Percentiles rank a stretch among this genome's conserved stretches.
phyloP scores from a whole-genome alignment of 768 basidiomycete genomes.

The Podaxis sp. region DNA sequence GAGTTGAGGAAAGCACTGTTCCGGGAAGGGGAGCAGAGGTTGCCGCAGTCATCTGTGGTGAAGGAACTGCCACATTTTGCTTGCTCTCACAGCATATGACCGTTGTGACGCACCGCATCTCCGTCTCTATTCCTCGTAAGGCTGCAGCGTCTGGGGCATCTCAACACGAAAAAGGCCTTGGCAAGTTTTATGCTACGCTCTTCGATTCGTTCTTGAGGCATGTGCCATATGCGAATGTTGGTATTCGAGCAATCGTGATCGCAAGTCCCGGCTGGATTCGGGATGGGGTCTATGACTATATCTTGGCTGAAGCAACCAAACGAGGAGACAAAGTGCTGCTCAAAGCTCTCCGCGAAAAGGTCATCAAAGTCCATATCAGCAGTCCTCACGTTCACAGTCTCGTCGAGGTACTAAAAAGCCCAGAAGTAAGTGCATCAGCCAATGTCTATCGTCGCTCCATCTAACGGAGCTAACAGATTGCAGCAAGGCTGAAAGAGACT shows the following conservation, averaged over 20 bases:
- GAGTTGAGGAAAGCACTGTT: constrained; percentile 84
- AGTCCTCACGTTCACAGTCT: constrained; percentile 96
- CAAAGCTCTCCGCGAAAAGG: constrained; percentile 75
- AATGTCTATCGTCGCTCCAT: neutral
- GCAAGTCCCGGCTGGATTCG: constrained; percentile 97
- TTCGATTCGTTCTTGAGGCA: constrained; percentile 88
- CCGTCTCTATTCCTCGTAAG: constrained; percentile 88
- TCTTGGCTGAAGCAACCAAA: constrained; percentile 76
- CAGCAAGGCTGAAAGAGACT: constrained; percentile 81
- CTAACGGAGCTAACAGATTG: constrained; percentile 45
- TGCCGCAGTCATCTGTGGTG: constrained; percentile 93
- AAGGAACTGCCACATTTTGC: constrained; percentile 94
- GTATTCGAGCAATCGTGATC: constrained; percentile 87
- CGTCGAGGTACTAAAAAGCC: constrained; percentile 91
- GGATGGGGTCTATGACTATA: constrained; percentile 82
- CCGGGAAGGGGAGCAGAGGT: constrained; percentile 97
- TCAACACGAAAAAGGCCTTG: constrained; percentile 90
- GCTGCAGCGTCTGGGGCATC: constrained; percentile 76
- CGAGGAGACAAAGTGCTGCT: constrained; percentile 84
- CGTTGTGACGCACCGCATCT: constrained; percentile 85
- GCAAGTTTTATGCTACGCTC: constrained; percentile 78
- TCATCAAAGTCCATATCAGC: constrained; percentile 85
- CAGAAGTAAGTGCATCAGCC: constrained; percentile 63
- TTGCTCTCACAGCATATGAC: constrained; percentile 97
- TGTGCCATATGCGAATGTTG: constrained; percentile 75